A percentile compares a stretch with the other conserved stretches of the same genome.
Conservation (phyloP, 352 stramenopile genomes). For the Pythium guiyangense region DNA sequence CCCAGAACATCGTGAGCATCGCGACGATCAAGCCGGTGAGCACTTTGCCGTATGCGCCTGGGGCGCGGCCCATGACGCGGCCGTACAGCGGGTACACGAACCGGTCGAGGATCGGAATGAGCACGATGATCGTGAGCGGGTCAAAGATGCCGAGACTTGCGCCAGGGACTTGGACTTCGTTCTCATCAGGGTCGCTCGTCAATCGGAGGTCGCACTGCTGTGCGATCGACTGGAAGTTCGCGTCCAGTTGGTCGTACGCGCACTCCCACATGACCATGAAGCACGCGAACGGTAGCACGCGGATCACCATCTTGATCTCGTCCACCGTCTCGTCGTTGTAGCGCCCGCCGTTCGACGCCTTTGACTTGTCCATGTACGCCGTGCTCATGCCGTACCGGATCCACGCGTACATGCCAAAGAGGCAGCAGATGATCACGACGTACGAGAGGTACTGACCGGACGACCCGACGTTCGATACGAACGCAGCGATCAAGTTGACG, state of each 20-base stretch:
- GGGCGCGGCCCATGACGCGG: conserved; percentile 40
- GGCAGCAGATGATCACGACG: conserved; percentile 56
- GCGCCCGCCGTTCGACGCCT: conserved; percentile 70
- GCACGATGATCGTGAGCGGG: conserved; percentile 75
- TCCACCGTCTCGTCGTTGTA: conserved; percentile 82
- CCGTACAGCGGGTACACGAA: conserved; percentile 73
- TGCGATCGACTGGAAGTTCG: conserved; percentile 85
- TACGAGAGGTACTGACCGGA: conserved; percentile 74
- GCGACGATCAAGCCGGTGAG: conserved; percentile 68
- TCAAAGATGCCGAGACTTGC: conserved; percentile 85
- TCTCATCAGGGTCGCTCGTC: conserved; percentile 25
- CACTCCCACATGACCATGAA: conserved; percentile 90
- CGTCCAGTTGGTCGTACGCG: conserved; percentile 82
- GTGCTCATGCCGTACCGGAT: conserved; percentile 79
- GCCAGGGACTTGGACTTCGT: conserved; percentile 58
- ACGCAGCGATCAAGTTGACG: conserved; percentile 73
- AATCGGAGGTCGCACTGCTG: conserved; percentile 81
- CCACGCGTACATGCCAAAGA: conserved; percentile 81
- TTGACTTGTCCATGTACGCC: conserved; percentile 83
- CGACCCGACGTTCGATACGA: conserved; percentile 45
- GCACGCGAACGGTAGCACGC: conserved; percentile 80
- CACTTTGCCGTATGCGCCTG: conserved; percentile 79
- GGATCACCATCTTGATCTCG: conserved; percentile 84
- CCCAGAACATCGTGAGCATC: conserved; percentile 83
- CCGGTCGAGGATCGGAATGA: conserved; percentile 70